phyloP scores from a whole-genome alignment of 1,284 basidiomycete species.

The Bjerkandera adusta region DNA sequence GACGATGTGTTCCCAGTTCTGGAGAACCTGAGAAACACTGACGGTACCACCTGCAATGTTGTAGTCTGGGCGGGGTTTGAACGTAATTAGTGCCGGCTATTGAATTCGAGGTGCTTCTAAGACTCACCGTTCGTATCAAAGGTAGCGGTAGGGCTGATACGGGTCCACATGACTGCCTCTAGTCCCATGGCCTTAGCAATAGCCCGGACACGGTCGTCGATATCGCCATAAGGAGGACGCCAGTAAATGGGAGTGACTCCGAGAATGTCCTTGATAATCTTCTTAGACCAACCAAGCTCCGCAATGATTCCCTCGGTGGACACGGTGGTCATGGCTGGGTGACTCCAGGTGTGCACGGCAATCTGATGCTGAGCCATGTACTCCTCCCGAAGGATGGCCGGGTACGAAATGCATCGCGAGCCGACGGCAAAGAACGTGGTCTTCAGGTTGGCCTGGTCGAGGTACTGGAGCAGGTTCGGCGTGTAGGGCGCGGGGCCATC shows the following conservation, averaged over 20 bases:
- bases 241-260: slow-evolving; percentile 70
- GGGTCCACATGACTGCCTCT: slow-evolving; percentile 68
- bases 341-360: slow-evolving; percentile 70
- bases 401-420: slow-evolving; percentile 66
- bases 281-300: slow-evolving; percentile 85
- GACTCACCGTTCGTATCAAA: slow-evolving; percentile 63
- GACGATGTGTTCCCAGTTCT: slow-evolving; percentile 66
- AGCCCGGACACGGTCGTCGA: slow-evolving; percentile 80
- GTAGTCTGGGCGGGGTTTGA: slow-evolving; percentile 51
- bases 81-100: background rate
- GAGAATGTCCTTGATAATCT: slow-evolving; percentile 77
- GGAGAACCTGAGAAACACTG: slow-evolving; percentile 53
- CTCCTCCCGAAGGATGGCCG: slow-evolving; percentile 64
- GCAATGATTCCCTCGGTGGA: slow-evolving; percentile 85
- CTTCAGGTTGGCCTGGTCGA: slow-evolving; percentile 67
- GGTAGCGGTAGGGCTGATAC: slow-evolving; percentile 50
- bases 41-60: slow-evolving; percentile 67
- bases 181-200: slow-evolving; percentile 72
- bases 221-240: slow-evolving; percentile 69
- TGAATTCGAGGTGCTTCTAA: background rate
- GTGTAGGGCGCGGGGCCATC: slow-evolving; percentile 84
- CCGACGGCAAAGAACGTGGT: slow-evolving; percentile 89
- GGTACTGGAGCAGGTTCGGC: slow-evolving; percentile 67
- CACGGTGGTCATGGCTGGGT: slow-evolving; percentile 68
- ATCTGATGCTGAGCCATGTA: slow-evolving; percentile 74